Percentiles rank a stretch among this genome's conserved stretches.
Evolutionary conservation across 2,329 filamentous ascomycete genomes (phyloP).

Genomic region (Trichophyton verrucosum): DNA sequence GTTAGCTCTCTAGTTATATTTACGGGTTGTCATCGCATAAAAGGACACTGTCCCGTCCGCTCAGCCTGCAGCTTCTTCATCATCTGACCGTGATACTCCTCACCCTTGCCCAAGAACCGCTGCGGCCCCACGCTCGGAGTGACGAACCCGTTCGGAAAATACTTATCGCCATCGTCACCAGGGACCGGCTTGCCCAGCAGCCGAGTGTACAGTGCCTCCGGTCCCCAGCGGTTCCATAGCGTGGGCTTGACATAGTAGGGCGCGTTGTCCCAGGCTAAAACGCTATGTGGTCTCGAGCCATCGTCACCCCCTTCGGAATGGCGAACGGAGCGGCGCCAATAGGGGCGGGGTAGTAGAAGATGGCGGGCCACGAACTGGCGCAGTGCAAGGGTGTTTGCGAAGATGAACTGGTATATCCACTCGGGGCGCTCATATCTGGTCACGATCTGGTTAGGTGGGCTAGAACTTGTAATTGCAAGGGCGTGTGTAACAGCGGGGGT

Average conservation of each 20-base stretch:
- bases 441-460: not conserved
- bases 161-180: slow-evolving; percentile 36
- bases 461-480: not conserved
- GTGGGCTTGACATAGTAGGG: slow-evolving; percentile 54
- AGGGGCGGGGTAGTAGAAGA: slow-evolving; percentile 47
- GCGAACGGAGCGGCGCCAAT: slow-evolving; percentile 23
- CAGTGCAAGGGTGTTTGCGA: slow-evolving; percentile 38
- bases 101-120: slow-evolving; percentile 41
- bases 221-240: slow-evolving; percentile 51
- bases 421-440: slow-evolving; percentile 32
- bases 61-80: slow-evolving; percentile 26
- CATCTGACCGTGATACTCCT: slow-evolving; percentile 36
- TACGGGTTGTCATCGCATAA: slow-evolving; percentile 13
- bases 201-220: slow-evolving; percentile 39
- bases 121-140: slow-evolving; percentile 51
- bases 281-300: slow-evolving; percentile 42
- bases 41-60: slow-evolving; percentile 40
- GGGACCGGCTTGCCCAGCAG: slow-evolving; percentile 36
- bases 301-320: slow-evolving; percentile 41
- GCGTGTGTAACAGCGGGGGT: not conserved
- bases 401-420: slow-evolving; percentile 23
- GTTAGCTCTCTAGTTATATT: no score
- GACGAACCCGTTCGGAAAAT: slow-evolving; percentile 38
- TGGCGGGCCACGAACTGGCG: slow-evolving; percentile 48
- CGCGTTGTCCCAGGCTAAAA: slow-evolving; percentile 44